Conservation (phyloP, 352 stramenopile species). For the Plasmopara halstedii region DNA sequence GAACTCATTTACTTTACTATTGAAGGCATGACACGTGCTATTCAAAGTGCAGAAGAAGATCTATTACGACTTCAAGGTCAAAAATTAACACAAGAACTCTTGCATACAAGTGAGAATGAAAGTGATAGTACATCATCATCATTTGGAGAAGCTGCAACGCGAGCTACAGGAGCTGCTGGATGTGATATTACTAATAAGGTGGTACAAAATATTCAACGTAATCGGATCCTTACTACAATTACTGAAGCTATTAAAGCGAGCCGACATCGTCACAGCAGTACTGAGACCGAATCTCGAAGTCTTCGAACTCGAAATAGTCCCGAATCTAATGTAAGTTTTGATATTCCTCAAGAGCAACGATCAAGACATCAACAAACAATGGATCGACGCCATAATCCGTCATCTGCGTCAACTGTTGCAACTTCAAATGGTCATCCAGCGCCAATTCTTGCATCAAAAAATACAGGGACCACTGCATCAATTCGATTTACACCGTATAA, state of each 20-base stretch:
- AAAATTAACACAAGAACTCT: constrained; percentile 45
- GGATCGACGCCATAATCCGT: constrained; percentile 18
- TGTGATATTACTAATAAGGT: constrained; percentile 7
- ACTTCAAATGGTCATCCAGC: constrained; percentile 4
- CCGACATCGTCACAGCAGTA: constrained; percentile 19
- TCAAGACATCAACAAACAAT: constrained; percentile 7
- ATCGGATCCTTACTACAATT: constrained; percentile 22
- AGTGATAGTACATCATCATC: background rate
- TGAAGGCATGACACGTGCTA: constrained; percentile 72
- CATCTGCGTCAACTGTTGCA: constrained; percentile 16
- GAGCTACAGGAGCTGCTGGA: constrained; percentile 12
- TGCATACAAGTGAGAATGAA: constrained; percentile 18
- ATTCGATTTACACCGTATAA: constrained; percentile 76
- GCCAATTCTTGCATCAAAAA: background rate
- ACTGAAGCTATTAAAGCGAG: constrained; percentile 22
- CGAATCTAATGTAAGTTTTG: constrained; percentile 25
- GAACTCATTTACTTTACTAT: constrained; percentile 90
- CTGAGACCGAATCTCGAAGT: constrained; percentile 11
- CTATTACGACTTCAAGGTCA: constrained; percentile 32
- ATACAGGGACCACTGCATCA: constrained; percentile 9
- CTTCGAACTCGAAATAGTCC: no score
- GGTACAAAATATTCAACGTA: constrained; percentile 15
- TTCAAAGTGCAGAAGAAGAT: constrained; percentile 65
- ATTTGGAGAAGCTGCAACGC: constrained; percentile 19
- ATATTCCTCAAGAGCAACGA: constrained; percentile 26